A percentile compares a stretch with the other conserved stretches of the same genome.
These are phyloP conservation scores for Geosmithia morbida DNA, from an alignment of 2,329 filamentous ascomycete species.

Conservation along the genomic window DNA sequence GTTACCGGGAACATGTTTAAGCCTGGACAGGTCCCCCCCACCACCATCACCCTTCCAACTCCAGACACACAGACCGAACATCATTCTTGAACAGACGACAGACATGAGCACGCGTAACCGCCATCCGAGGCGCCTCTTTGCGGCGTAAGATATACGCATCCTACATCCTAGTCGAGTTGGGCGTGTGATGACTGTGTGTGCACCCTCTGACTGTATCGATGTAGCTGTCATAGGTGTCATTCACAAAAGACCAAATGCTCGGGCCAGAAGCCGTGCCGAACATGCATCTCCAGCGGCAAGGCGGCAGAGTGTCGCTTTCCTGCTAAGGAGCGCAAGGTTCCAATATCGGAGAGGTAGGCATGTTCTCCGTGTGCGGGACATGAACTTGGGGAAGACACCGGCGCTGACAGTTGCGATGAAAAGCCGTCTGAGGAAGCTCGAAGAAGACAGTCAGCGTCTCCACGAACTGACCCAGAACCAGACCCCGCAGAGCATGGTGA, in stretches of 20 bases:
- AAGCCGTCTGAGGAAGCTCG: slow-evolving; percentile 6
- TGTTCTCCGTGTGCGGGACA: no score
- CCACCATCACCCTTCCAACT: no score
- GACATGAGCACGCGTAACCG: neutral
- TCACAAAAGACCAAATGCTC: slow-evolving; percentile 31
- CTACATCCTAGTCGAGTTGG: no score
- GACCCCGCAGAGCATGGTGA: slow-evolving; percentile 2
- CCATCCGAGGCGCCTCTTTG: neutral
- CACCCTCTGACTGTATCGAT: neutral
- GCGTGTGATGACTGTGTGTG: no score
- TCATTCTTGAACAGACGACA: neutral
- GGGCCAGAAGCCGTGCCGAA: slow-evolving; percentile 23
- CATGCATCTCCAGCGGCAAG: slow-evolving; percentile 20
- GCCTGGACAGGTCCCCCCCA: no score
- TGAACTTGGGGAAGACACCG: neutral
- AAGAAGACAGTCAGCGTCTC: slow-evolving; percentile 7
- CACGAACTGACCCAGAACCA: slow-evolving; percentile 3
- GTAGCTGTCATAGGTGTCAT: slow-evolving; percentile 25
- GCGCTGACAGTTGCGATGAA: neutral
- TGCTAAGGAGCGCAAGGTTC: slow-evolving; percentile 23
- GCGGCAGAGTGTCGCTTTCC: slow-evolving; percentile 22
- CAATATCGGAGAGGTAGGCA: slow-evolving; percentile 10
- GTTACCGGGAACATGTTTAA: no score
- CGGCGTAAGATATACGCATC: neutral
- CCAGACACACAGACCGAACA: neutral